These are phyloP conservation scores for Alternaria sp. DNA, from an alignment of 2,329 filamentous ascomycete species.

Conservation along the genomic window DNA sequence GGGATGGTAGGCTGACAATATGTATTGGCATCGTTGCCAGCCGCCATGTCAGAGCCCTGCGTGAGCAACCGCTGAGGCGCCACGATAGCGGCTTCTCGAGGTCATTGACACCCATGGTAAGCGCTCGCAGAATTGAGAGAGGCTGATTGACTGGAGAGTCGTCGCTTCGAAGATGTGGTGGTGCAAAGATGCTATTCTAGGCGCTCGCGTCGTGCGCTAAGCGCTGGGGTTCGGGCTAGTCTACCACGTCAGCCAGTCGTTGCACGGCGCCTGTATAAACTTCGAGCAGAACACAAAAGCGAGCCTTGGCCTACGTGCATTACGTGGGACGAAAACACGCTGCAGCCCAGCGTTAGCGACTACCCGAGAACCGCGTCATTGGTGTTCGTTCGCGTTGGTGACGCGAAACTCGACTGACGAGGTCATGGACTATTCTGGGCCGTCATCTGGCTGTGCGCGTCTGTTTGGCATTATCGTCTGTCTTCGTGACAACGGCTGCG, in stretches of 20 bases:
- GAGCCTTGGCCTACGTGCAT: constrained; percentile 43
- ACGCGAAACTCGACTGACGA: not conserved
- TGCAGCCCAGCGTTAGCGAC: constrained; percentile 15
- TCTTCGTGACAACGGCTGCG: not conserved
- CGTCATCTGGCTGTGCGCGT: not conserved
- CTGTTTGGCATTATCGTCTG: not conserved
- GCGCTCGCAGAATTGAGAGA: constrained; percentile 36
- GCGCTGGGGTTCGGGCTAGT: constrained; percentile 34
- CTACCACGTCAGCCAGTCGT: constrained; percentile 28
- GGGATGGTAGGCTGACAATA: constrained; percentile 44
- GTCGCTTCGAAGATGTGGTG: constrained; percentile 33
- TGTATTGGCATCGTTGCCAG: constrained; percentile 39
- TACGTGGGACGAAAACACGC: constrained; percentile 22
- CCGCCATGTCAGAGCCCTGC: constrained; percentile 40
- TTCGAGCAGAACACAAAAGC: constrained; percentile 29
- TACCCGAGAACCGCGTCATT: constrained; percentile 1
- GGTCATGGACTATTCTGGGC: not conserved
- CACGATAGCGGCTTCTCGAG: constrained; percentile 31
- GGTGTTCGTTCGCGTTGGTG: not conserved
- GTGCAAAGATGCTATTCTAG: constrained; percentile 39
- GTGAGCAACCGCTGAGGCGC: constrained; percentile 47
- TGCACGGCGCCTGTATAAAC: constrained; percentile 28
- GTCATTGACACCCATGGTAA: constrained; percentile 38
- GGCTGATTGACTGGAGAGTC: constrained; percentile 32
- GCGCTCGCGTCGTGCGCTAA: constrained; percentile 39